Base-by-base conservation (phyloP, 169 alveolate genomes). In the Neospora caninum region DNA sequence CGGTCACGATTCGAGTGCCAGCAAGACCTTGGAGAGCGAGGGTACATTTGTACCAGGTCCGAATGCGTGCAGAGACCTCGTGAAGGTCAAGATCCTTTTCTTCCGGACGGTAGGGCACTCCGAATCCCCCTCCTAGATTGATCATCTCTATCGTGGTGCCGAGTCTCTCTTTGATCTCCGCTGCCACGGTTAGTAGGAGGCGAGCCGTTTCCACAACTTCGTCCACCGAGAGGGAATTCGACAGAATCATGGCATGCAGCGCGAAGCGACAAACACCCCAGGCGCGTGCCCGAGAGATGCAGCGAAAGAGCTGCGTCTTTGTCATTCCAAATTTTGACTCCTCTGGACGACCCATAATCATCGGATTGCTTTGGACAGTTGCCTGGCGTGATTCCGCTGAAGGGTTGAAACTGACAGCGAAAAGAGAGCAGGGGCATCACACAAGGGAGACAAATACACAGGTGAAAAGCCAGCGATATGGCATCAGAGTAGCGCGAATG, bases 281-380 rank as follows among this genome's bases (percentile, higher is more conserved):
- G 34, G 54, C 80, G 36, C 27, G 45, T 20, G 93, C 93, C 58
- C 38, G 82, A 38, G 45, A 29, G 20, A 88, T 27, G 38, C 93
- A 94, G 80, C 58, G 89, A 38, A 88, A 92, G 34, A 95, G 94
- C 95, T 95, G 96, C n/a, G 82, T 73, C 39, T 27, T n/a, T 16
- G 96, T 95, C 38, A 94, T 80, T 22, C 96, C 96, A 34, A 95
- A 95, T 93, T 95, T 95, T 16, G 94, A 92, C 86, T 95, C 96
- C 93, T 95, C 64, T 7, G 95, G 95, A 41, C 92, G 93, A 29
- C 96, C 96, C 53, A 94, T 80, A 41, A 94, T 88, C n/a, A 67
- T 93, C 42, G 89, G 64, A 31, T 82, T 95, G 83, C 54, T 94
- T 94, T 20, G 96, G 45, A 42, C 95, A 84, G 34, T 80, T 34